A percentile compares a stretch with the other conserved stretches of the same genome.
These are phyloP conservation scores for Cladosporium oxysporum DNA, from an alignment of 2,329 filamentous ascomycete genomes.

Conservation along the genomic window DNA sequence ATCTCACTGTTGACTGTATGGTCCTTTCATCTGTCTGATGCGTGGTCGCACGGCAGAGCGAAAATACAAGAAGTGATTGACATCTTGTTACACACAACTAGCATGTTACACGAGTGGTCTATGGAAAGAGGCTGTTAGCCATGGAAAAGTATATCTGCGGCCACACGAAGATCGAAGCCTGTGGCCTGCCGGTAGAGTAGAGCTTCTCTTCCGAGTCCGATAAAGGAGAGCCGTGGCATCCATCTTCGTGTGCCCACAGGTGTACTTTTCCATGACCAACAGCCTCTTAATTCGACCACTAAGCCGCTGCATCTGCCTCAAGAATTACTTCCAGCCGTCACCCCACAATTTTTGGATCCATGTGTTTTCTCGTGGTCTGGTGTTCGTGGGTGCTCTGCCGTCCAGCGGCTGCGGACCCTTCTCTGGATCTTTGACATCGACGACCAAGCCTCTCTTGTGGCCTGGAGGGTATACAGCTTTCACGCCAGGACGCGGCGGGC, in stretches of 20 bases:
- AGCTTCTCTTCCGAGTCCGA: neutral
- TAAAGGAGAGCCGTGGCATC: neutral
- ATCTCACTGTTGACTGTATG: neutral
- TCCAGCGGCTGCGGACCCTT: constrained; percentile 31
- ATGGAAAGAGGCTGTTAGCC: neutral
- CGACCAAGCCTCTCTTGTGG: constrained; percentile 32
- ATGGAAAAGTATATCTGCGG: neutral
- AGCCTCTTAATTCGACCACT: neutral
- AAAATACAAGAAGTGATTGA: neutral
- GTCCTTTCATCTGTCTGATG: too few species aligned
- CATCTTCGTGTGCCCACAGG: neutral
- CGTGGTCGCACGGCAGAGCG: neutral
- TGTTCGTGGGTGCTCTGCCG: constrained; percentile 20
- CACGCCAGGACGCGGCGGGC: constrained; percentile 15
- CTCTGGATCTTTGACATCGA: constrained; percentile 31
- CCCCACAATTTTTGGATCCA: constrained; percentile 29
- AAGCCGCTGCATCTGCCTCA: too few species aligned
- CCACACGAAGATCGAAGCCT: neutral
- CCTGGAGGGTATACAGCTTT: constrained; percentile 20
- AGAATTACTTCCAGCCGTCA: constrained; percentile 31
- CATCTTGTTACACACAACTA: neutral
- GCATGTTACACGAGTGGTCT: neutral
- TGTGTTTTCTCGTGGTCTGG: constrained; percentile 22
- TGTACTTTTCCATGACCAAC: neutral
- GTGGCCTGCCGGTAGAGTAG: neutral